Evolutionary conservation across 2,329 filamentous ascomycete species (phyloP), one percentile per base, ranked within the genome.

Genomic region (Ceratocystis alfenasii): DNA sequence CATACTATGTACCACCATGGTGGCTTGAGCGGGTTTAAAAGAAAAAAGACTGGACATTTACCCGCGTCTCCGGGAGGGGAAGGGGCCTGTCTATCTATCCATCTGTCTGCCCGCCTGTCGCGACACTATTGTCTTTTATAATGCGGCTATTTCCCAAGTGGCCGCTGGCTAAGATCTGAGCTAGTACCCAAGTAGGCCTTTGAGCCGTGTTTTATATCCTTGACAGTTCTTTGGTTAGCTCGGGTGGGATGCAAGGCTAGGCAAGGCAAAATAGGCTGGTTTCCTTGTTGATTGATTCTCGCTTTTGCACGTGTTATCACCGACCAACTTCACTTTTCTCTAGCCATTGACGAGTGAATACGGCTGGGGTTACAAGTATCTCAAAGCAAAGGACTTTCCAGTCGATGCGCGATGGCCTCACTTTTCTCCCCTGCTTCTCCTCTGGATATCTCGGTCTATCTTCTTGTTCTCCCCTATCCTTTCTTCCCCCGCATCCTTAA

Each of bases 71-170:
- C 15, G 28, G 28, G 55, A 30, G 55, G 3, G 4, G 28, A 41
- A 41, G 12, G 3, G 36, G 36, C 36, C 36, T 41, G 36, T 12
- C 36, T 41, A 3, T 41, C 36, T 41, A 41, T 41, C 8, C 3
- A 15, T 41, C 36, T 41, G 10, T 41, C 36, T 41, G 5, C 6
- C 33, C 30, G 25, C 25, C 30, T 33, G 55, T 59, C 28, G 7
- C 28, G 28, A 59, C 55, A 59, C 55, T 59, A 59, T 59, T 59
- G 55, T 59, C 28, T 59, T 59, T 59, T 36, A 59, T 36, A 6
- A 59, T 59, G 28, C 55, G 55, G 55, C 55, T 59, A 59, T 59
- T 59, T 59, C 7, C 12, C 17, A 30, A 59, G 55, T 59, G 55
- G 55, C 55, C 55, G 55, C 28, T 30, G 55, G 33, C 28, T 30